Conservation (phyloP, 495 filamentous ascomycete genomes). For the Ramalina peruviana region DNA sequence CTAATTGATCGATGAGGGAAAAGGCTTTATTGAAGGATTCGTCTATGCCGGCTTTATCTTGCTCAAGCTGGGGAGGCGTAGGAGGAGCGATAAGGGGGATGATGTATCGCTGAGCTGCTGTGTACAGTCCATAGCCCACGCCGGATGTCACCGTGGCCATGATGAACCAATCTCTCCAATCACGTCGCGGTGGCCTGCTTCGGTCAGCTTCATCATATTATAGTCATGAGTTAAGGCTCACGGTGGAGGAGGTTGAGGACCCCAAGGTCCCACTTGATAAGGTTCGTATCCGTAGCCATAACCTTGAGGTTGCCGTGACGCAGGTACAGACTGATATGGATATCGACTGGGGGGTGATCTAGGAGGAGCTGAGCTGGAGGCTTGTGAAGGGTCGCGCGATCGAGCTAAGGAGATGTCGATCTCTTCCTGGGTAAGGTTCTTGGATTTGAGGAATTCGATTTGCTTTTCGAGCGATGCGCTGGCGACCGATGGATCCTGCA, state of each 20-base stretch:
- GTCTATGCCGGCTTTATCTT: slow-evolving; percentile 85
- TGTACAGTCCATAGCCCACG: slow-evolving; percentile 75
- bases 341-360: slow-evolving; percentile 23
- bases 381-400: slow-evolving; percentile 40
- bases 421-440: slow-evolving; percentile 94
- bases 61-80: slow-evolving; percentile 80
- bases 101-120: slow-evolving; percentile 77
- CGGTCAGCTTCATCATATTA: slow-evolving; percentile 4
- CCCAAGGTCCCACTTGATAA: slow-evolving; percentile 51
- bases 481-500: slow-evolving; percentile 86
- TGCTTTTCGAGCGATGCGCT: slow-evolving; percentile 83
- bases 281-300: slow-evolving; percentile 54
- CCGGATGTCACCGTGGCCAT: slow-evolving; percentile 86
- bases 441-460: slow-evolving; percentile 85
- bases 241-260: slow-evolving; percentile 52
- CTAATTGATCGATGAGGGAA: slow-evolving; percentile 76
- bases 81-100: slow-evolving; percentile 82
- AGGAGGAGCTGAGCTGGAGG: slow-evolving; percentile 24
- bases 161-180: slow-evolving; percentile 98
- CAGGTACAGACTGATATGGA: slow-evolving; percentile 30
- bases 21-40: slow-evolving; percentile 86
- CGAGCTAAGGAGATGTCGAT: slow-evolving; percentile 72
- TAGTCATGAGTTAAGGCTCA: slow-evolving; percentile 18
- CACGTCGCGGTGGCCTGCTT: slow-evolving; percentile 51
- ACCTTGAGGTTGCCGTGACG: slow-evolving; percentile 34